phyloP scores from a whole-genome alignment of 768 basidiomycete species.

The Cytidiella melzeri region DNA sequence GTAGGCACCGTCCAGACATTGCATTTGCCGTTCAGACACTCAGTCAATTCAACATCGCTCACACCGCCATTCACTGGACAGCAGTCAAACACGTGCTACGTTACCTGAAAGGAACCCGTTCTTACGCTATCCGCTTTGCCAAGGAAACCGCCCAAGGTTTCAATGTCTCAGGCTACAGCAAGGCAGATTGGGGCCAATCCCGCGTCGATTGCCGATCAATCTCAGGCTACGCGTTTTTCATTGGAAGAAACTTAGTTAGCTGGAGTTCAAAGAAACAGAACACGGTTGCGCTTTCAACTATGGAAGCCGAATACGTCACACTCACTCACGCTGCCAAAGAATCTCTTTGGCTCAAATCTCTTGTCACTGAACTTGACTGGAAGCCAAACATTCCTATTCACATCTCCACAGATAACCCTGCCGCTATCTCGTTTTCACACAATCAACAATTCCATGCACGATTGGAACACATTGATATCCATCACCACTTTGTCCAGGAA shows the following conservation, averaged over 20 bases:
- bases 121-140: constrained; percentile 19
- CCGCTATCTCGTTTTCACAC: constrained; percentile 25
- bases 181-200: constrained; percentile 20
- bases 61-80: constrained; percentile 29
- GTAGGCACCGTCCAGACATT: constrained; percentile 30
- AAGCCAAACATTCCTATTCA: constrained; percentile 14
- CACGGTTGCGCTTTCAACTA: constrained; percentile 33
- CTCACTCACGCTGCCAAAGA: constrained; percentile 26
- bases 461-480: constrained; percentile 33
- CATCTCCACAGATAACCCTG: constrained; percentile 32
- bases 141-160: constrained; percentile 25
- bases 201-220: constrained; percentile 25
- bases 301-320: constrained; percentile 36
- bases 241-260: constrained; percentile 29
- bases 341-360: constrained; percentile 26
- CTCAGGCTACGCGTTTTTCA: constrained; percentile 30
- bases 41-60: constrained; percentile 18
- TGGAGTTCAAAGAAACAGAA: constrained; percentile 36
- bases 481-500: constrained; percentile 29
- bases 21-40: constrained; percentile 22
- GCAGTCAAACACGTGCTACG: constrained; percentile 30
- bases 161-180: constrained; percentile 23
- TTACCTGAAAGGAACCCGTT: constrained; percentile 31
- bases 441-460: constrained; percentile 25
- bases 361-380: constrained; percentile 26